A percentile compares a stretch with the other conserved stretches of the same genome.
Conservation (phyloP, 148 eudicot species). For the Rhododendron henanense region DNA sequence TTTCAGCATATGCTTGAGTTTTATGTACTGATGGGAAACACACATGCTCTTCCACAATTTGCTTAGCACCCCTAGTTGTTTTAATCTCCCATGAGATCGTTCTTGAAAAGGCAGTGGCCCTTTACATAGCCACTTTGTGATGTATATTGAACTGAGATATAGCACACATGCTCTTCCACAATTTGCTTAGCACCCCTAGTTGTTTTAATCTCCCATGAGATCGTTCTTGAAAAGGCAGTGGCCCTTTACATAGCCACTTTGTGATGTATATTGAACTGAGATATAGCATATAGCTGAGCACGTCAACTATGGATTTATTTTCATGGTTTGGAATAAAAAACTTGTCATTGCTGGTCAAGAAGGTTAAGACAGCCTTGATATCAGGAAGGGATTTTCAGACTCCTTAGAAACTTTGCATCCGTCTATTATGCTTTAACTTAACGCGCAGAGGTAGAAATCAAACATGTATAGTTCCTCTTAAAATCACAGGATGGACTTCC, state of each 20-base stretch:
- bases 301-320: not conserved
- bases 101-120: not conserved
- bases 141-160: not conserved
- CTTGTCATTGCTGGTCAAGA: constrained; percentile 3
- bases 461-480: not conserved
- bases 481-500: not conserved
- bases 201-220: not conserved
- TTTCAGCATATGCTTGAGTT: not conserved
- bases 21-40: not conserved
- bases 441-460: not conserved
- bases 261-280: not conserved
- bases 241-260: not conserved
- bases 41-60: not conserved
- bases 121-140: not conserved
- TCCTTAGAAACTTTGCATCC: not conserved
- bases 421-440: not conserved
- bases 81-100: not conserved
- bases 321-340: not conserved
- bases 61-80: not conserved
- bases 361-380: not conserved
- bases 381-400: not conserved
- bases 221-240: not conserved
- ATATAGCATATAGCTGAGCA: not conserved
- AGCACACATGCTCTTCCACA: not conserved
- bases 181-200: not conserved